Evolutionary conservation across 768 basidiomycete genomes (phyloP).

Genomic region (Suillus brevipes): DNA sequence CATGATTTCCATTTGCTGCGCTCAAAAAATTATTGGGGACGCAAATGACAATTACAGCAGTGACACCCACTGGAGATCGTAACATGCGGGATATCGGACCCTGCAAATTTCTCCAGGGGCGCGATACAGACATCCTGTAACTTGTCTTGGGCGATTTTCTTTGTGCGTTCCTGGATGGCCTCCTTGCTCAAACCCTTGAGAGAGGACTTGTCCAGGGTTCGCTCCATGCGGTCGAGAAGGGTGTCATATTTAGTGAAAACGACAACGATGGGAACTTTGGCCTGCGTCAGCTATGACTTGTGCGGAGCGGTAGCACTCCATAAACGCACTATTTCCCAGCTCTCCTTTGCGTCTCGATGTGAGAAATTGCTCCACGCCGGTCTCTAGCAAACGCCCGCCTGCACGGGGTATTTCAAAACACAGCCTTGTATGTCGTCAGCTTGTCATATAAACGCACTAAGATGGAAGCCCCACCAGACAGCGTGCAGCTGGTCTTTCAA

Average conservation of each 20-base stretch:
- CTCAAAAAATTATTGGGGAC: not conserved
- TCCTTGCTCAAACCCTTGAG: not conserved
- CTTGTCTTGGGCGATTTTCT: not conserved
- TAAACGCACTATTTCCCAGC: constrained; percentile 7
- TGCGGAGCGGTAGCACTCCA: not conserved
- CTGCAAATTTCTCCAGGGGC: too few relatives aligned
- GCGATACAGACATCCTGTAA: too few relatives aligned
- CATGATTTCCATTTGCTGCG: not conserved
- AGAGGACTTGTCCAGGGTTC: not conserved
- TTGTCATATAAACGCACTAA: not conserved
- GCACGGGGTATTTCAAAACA: constrained; percentile 3
- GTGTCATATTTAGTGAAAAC: constrained; percentile 11
- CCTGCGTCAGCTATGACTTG: too few relatives aligned
- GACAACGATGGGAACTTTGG: constrained; percentile 4
- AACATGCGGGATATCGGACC: too few relatives aligned
- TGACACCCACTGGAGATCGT: too few relatives aligned
- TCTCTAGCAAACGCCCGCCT: constrained; percentile 7
- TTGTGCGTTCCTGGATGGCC: too few relatives aligned
- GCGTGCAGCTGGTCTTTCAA: constrained; percentile 17
- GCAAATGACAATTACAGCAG: too few relatives aligned
- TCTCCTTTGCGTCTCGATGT: not conserved
- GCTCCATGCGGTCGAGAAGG: not conserved
- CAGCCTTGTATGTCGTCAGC: constrained; percentile 2
- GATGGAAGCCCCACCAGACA: constrained; percentile 11
- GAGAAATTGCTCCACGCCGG: not conserved